phyloP scores from a whole-genome alignment of 352 stramenopile species.

The Globisporangium recalcitrans region DNA sequence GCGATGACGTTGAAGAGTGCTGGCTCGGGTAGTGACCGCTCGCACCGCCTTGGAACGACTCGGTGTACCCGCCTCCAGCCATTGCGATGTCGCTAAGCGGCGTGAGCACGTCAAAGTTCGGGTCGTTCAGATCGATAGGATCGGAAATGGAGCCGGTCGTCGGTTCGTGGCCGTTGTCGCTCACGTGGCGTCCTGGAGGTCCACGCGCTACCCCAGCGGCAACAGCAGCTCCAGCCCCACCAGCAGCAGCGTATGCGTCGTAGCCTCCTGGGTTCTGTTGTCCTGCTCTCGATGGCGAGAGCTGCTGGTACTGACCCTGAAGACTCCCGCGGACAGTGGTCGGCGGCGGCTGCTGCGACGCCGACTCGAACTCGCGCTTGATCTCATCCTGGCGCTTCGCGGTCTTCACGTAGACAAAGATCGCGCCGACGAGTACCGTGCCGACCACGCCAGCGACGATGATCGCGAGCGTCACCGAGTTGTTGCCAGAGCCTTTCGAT shows the following conservation, averaged over 20 bases:
- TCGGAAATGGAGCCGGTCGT: background rate
- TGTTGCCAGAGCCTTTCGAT: conserved; percentile 16
- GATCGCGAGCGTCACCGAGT: conserved; percentile 33
- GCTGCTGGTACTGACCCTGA: conserved; percentile 14
- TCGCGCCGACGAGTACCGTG: conserved; percentile 31
- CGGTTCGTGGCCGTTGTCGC: background rate
- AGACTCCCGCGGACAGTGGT: background rate
- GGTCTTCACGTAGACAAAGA: conserved; percentile 55
- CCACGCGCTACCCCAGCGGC: background rate
- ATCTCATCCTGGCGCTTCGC: conserved; percentile 30
- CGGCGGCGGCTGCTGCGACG: background rate
- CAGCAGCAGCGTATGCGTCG: conserved; percentile 6
- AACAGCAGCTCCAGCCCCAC: background rate
- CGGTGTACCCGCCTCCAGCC: conserved; percentile 7
- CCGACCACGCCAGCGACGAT: conserved; percentile 43
- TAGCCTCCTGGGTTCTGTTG: conserved; percentile 4
- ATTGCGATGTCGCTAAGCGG: conserved; percentile 53
- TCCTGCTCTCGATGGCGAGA: conserved; percentile 13
- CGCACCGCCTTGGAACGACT: conserved; percentile 6
- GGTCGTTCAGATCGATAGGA: conserved; percentile 42
- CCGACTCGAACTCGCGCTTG: conserved; percentile 26
- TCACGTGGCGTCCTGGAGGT: background rate
- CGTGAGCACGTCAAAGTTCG: conserved; percentile 53
- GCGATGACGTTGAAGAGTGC: background rate
- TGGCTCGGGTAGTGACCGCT: conserved; percentile 21